These are phyloP conservation scores for Trichosporon inkin DNA, from an alignment of 1,284 basidiomycete species.

Conservation along the genomic window DNA sequence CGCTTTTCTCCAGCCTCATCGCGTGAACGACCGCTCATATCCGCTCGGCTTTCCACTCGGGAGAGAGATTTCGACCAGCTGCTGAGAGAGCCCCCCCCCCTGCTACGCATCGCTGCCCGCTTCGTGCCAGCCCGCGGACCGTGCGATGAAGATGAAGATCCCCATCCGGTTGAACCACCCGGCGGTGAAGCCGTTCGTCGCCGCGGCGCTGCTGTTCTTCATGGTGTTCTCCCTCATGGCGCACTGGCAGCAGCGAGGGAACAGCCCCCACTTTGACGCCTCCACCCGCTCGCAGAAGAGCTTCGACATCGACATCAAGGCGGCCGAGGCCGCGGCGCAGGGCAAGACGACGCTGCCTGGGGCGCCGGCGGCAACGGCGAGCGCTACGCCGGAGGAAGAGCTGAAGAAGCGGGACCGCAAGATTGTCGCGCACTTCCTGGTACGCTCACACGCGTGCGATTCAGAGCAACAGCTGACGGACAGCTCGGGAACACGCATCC, in stretches of 20 bases:
- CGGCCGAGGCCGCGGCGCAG: slow-evolving; percentile 5
- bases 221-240: slow-evolving; percentile 20
- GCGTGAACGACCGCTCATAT: too few relatives aligned
- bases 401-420: slow-evolving; percentile 4
- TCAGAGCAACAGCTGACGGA: background rate
- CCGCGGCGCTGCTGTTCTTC: slow-evolving; percentile 17
- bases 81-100: background rate
- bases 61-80: background rate
- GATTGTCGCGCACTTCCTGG: slow-evolving; percentile 51
- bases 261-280: slow-evolving; percentile 7
- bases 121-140: background rate
- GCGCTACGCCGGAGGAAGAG: background rate
- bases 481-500: slow-evolving; percentile 51
- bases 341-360: background rate
- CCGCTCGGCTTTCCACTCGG: too few relatives aligned
- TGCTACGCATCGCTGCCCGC: background rate
- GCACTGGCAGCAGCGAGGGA: slow-evolving; percentile 22
- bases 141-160: background rate
- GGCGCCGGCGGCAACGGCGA: background rate
- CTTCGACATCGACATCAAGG: slow-evolving; percentile 12
- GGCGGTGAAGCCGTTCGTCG: slow-evolving; percentile 16
- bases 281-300: background rate
- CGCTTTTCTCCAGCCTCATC: too few relatives aligned
- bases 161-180: slow-evolving; percentile 14
- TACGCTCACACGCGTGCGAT: slow-evolving; percentile 17